Conservation (phyloP, 2,329 filamentous ascomycete genomes). For the Sarocladium oryzae region DNA sequence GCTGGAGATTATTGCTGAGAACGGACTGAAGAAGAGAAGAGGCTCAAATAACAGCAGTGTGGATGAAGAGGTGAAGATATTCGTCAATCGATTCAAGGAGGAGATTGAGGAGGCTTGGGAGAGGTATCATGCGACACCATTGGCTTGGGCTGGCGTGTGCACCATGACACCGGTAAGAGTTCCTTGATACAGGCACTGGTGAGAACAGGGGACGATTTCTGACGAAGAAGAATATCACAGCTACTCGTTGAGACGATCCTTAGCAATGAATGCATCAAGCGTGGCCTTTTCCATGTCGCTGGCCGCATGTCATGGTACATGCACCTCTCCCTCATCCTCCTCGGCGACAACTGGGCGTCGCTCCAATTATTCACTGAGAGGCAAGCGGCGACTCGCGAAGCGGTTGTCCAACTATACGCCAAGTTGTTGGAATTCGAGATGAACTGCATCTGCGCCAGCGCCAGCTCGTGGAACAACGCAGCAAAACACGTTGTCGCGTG, state of each 20-base stretch:
- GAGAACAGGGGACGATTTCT: no score
- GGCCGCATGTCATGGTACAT: conserved; percentile 29
- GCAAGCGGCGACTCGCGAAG: conserved; percentile 11
- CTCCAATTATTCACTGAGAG: conserved; percentile 15
- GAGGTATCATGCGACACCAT: conserved; percentile 21
- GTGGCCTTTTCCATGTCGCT: conserved; percentile 25
- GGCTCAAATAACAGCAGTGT: conserved; percentile 21
- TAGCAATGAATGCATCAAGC: conserved; percentile 22
- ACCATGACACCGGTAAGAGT: conserved; percentile 28
- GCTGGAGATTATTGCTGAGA: conserved; percentile 23
- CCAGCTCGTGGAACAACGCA: conserved; percentile 29
- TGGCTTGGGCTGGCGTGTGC: conserved; percentile 31
- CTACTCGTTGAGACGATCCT: conserved; percentile 30
- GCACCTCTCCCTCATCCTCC: conserved; percentile 22
- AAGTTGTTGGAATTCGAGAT: conserved; percentile 31
- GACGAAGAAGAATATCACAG: conserved; percentile 13
- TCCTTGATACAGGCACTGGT: background rate
- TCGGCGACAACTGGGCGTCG: conserved; percentile 10
- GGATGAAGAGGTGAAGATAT: conserved; percentile 21
- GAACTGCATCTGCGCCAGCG: conserved; percentile 32
- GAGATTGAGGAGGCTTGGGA: conserved; percentile 20
- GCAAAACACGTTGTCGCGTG: conserved; percentile 31
- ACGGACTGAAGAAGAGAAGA: conserved; percentile 23
- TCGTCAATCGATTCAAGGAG: conserved; percentile 21
- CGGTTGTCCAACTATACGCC: conserved; percentile 23